Evolutionary conservation across 1,139 yeast species (phyloP).

Genomic region (Kluyveromyces marxianus): DNA sequence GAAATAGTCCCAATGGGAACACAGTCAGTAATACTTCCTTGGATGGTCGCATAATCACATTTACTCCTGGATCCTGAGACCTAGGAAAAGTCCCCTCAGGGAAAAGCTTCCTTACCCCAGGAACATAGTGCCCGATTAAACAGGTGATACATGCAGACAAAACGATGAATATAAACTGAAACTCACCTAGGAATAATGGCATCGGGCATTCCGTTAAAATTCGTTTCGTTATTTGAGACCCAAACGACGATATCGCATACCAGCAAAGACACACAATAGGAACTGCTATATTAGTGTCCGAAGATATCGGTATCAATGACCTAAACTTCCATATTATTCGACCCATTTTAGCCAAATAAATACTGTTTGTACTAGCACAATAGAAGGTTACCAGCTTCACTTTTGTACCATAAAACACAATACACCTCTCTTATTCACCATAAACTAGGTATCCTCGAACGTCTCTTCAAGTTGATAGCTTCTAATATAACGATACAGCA

Average conservation of each 20-base stretch:
- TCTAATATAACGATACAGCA: too few species aligned
- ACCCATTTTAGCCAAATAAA: background rate
- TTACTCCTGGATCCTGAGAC: conserved; percentile 13
- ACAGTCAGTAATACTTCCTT: conserved; percentile 56
- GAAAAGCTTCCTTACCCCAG: conserved; percentile 30
- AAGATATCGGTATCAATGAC: background rate
- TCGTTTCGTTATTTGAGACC: conserved; percentile 74
- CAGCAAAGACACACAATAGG: conserved; percentile 55
- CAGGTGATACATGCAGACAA: conserved; percentile 29
- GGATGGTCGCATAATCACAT: conserved; percentile 31
- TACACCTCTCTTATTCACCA: too few species aligned
- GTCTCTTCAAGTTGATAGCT: too few species aligned
- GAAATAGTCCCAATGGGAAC: conserved; percentile 87
- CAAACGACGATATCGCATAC: conserved; percentile 75
- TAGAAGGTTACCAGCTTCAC: too few species aligned
- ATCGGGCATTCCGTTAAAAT: conserved; percentile 64
- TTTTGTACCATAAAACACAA: too few species aligned
- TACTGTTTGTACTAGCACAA: too few species aligned
- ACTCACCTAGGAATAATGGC: conserved; percentile 81
- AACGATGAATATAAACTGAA: conserved; percentile 72
- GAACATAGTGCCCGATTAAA: conserved; percentile 19
- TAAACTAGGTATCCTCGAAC: too few species aligned
- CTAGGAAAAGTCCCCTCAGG: conserved; percentile 53
- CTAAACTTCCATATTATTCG: background rate
- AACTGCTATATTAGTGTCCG: background rate